Conservation (phyloP, 2,329 filamentous ascomycete genomes). For the Apiospora rasikravindrae region DNA sequence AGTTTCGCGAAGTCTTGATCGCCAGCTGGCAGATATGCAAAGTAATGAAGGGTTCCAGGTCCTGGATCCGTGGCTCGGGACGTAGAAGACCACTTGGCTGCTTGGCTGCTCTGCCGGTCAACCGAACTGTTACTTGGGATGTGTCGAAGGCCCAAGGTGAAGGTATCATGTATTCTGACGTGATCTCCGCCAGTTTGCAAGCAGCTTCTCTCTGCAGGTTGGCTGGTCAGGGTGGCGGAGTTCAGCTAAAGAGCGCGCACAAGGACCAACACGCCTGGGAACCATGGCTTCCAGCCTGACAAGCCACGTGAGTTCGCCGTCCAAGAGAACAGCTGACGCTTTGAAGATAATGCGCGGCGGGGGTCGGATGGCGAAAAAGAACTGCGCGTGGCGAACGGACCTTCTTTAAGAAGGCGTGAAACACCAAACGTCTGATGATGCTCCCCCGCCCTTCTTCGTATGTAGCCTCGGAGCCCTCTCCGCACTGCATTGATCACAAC, state of each 20-base stretch:
- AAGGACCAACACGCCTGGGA: background rate
- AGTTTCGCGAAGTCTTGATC: constrained; percentile 4
- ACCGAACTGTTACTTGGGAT: background rate
- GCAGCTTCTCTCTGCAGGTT: background rate
- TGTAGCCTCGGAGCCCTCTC: background rate
- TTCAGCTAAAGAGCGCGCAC: background rate
- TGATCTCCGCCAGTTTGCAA: background rate
- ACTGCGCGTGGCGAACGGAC: constrained; percentile 10
- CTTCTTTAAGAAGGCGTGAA: background rate
- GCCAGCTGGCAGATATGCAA: background rate
- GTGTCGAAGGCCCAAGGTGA: background rate
- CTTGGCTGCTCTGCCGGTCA: background rate
- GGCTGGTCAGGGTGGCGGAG: background rate
- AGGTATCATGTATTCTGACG: background rate
- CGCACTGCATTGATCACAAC: background rate
- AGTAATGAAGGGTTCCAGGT: background rate
- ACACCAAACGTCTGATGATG: constrained; percentile 2
- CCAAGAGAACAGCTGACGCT: background rate
- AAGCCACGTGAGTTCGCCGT: background rate
- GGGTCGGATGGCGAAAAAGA: background rate
- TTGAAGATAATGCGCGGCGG: background rate
- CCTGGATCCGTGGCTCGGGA: background rate
- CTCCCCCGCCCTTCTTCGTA: background rate
- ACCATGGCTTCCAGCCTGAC: background rate
- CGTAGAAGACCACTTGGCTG: background rate